Percentiles rank a stretch among this genome's conserved stretches.
Evolutionary conservation across 345 rosid genomes (phyloP).

Genomic region (Euclidium syriacum): DNA sequence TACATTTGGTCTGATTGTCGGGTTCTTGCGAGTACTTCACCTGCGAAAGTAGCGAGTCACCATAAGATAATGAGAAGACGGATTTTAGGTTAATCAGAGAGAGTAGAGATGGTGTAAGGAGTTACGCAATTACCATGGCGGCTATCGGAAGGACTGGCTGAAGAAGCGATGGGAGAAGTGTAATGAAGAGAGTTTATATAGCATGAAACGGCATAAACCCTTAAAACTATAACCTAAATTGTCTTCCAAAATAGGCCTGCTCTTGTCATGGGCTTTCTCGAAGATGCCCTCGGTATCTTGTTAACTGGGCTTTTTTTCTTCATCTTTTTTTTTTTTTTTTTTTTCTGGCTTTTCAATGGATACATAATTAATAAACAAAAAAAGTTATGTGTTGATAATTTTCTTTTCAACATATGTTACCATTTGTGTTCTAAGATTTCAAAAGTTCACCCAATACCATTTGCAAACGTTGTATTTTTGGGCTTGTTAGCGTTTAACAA

Average conservation of each 20-base stretch:
- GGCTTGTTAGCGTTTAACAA: no score
- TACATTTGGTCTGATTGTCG: conserved; percentile 87
- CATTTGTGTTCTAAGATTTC: no score
- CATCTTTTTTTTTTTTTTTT: no score
- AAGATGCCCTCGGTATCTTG: background rate
- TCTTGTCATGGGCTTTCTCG: background rate
- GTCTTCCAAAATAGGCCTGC: background rate
- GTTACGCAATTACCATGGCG: conserved; percentile 27
- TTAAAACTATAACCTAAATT: conserved; percentile 2
- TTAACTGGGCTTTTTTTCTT: background rate
- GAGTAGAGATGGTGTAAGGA: background rate
- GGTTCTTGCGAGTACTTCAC: conserved; percentile 98
- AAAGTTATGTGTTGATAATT: no score
- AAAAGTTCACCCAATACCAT: no score
- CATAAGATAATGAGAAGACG: background rate
- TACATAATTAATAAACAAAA: no score
- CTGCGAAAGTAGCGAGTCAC: conserved; percentile 31
- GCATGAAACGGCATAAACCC: conserved; percentile 16
- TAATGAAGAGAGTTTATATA: background rate
- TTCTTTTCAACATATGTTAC: no score
- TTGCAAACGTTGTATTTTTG: no score
- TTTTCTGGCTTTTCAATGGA: no score
- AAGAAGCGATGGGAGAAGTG: background rate
- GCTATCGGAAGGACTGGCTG: conserved; percentile 17
- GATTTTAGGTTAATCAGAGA: background rate